A percentile compares a stretch with the other conserved stretches of the same genome.
These are phyloP conservation scores for Axilococcus clingmanii DNA, from an alignment of 139 green algal genomes.

Conservation along the genomic window DNA sequence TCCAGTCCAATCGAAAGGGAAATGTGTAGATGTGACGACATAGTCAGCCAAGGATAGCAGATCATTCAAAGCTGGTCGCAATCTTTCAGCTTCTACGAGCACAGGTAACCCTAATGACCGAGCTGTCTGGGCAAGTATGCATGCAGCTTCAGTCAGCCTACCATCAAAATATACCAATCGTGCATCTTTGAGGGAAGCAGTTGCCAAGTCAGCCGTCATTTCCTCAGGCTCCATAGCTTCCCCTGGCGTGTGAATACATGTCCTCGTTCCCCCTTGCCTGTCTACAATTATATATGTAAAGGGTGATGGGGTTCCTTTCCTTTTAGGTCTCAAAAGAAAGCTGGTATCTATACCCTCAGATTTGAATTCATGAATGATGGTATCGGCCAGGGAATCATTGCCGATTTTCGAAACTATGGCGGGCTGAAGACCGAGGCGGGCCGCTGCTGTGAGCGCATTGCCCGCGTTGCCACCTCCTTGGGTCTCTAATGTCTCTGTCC, in stretches of 20 bases:
- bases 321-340: slow-evolving; percentile 47
- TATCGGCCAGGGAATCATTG: slow-evolving; percentile 64
- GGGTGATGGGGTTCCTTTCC: slow-evolving; percentile 56
- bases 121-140: slow-evolving; percentile 61
- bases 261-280: slow-evolving; percentile 65
- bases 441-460: slow-evolving; percentile 86
- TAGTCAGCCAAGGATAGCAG: slow-evolving; percentile 72
- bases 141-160: slow-evolving; percentile 74
- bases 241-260: slow-evolving; percentile 92
- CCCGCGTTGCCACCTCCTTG: slow-evolving; percentile 90
- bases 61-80: slow-evolving; percentile 60
- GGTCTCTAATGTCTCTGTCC: slow-evolving; percentile 73
- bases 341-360: slow-evolving; percentile 72
- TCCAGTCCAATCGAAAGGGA: slow-evolving; percentile 64
- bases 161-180: slow-evolving; percentile 89
- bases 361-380: slow-evolving; percentile 76
- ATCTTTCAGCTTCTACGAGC: slow-evolving; percentile 85
- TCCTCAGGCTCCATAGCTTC: slow-evolving; percentile 50
- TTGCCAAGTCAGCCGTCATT: slow-evolving; percentile 33
- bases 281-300: slow-evolving; percentile 99
- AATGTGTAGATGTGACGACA: slow-evolving; percentile 75
- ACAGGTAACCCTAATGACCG: slow-evolving; percentile 43
- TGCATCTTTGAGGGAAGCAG: slow-evolving; percentile 34
- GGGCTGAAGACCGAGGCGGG: slow-evolving; percentile 67
- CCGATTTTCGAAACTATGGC: slow-evolving; percentile 81